A percentile compares a stretch with the other conserved stretches of the same genome.
phyloP scores from a whole-genome alignment of 164 flowering plant species.

The Nymphaea colorata region DNA sequence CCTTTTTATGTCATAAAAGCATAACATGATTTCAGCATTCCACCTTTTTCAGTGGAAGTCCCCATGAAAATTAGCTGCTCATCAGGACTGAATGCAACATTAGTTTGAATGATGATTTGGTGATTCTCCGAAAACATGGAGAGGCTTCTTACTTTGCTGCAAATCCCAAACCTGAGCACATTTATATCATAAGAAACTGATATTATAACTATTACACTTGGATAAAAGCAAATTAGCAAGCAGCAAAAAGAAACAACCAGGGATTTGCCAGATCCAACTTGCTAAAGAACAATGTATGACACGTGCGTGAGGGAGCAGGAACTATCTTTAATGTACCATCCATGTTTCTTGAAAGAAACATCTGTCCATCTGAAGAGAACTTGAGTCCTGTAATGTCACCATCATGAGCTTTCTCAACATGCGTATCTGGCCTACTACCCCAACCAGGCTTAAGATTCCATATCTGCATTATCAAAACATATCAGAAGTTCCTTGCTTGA shows the following conservation, averaged over 20 bases:
- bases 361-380: constrained; percentile 73
- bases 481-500: background rate
- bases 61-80: constrained; percentile 90
- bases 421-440: constrained; percentile 94
- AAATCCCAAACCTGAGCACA: constrained; percentile 84
- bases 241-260: background rate
- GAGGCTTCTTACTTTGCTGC: constrained; percentile 62
- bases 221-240: background rate
- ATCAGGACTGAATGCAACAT: constrained; percentile 82
- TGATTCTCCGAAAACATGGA: constrained; percentile 68
- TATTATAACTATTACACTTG: background rate
- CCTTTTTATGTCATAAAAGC: constrained; percentile 68
- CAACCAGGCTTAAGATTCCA: constrained; percentile 97
- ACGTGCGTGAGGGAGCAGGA: background rate
- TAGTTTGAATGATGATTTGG: constrained; percentile 97
- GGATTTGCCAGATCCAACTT: background rate
- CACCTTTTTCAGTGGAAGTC: constrained; percentile 82
- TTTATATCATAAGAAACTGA: background rate
- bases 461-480: constrained; percentile 26
- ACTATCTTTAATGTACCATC: constrained; percentile 81
- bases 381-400: constrained; percentile 87
- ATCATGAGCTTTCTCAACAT: constrained; percentile 55
- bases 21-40: constrained; percentile 73
- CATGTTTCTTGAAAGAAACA: constrained; percentile 72
- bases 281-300: background rate